Percentiles rank a stretch among this genome's conserved stretches.
These are phyloP conservation scores for Vanrija sp. DNA, from an alignment of 1,284 basidiomycete genomes.

Conservation along the genomic window DNA sequence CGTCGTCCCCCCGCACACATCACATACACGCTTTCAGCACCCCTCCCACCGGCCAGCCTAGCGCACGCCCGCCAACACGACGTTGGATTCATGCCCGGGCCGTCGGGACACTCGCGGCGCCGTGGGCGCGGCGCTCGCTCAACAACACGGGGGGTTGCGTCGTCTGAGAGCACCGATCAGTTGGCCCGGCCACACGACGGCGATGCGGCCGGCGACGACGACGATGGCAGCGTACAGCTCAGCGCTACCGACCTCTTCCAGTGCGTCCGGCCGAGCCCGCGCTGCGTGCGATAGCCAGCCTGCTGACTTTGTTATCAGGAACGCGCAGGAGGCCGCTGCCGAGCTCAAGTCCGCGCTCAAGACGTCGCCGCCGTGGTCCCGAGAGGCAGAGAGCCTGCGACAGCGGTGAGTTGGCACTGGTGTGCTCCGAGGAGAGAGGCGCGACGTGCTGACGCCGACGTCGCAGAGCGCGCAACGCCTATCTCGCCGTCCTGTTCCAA, in stretches of 20 bases:
- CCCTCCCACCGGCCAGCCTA: too few relatives aligned
- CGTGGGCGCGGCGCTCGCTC: constrained; percentile 2
- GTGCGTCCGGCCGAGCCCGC: not conserved
- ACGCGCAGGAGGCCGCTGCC: constrained; percentile 16
- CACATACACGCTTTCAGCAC: too few relatives aligned
- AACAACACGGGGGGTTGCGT: too few relatives aligned
- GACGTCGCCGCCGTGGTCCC: constrained; percentile 69
- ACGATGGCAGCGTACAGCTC: not conserved
- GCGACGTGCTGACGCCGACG: constrained; percentile 3
- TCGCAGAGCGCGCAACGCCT: constrained; percentile 66
- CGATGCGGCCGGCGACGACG: not conserved
- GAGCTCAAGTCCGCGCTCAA: constrained; percentile 53
- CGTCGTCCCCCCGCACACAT: too few relatives aligned
- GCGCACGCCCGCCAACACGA: too few relatives aligned
- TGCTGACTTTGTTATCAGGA: constrained; percentile 9
- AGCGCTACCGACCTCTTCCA: constrained; percentile 9
- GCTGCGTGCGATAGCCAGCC: not conserved
- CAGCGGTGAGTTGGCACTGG: constrained; percentile 58
- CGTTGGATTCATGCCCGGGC: not conserved
- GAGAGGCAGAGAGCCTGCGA: constrained; percentile 74
- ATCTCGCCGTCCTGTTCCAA: constrained; percentile 68
- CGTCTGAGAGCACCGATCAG: not conserved
- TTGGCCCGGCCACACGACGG: not conserved
- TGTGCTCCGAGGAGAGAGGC: too few relatives aligned
- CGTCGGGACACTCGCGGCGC: constrained; percentile 5